Evolutionary conservation across 1,284 basidiomycete species (phyloP).

Genomic region (Psilocybe mexicana): DNA sequence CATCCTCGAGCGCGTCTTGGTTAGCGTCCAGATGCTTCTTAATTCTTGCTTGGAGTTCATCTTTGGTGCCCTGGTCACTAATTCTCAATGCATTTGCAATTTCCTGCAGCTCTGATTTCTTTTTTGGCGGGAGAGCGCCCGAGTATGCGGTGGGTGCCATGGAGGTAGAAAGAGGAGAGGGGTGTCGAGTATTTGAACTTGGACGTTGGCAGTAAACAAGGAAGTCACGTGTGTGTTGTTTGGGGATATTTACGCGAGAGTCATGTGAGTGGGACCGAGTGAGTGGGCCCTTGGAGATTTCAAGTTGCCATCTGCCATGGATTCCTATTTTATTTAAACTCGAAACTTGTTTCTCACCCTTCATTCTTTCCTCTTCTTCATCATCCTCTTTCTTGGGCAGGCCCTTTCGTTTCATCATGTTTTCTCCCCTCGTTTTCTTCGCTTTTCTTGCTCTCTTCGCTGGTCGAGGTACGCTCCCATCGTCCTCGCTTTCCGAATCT

Average conservation of each 20-base stretch:
- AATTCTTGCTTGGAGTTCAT: constrained; percentile 57
- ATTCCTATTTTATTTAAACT: constrained; percentile 1
- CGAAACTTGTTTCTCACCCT: constrained; percentile 9
- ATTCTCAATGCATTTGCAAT: constrained; percentile 54
- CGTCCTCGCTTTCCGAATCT: neutral
- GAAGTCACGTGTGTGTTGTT: constrained; percentile 26
- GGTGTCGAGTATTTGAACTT: constrained; percentile 5
- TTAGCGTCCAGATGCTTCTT: constrained; percentile 57
- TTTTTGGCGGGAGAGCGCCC: constrained; percentile 56
- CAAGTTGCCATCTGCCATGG: constrained; percentile 1
- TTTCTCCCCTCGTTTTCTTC: constrained; percentile 35
- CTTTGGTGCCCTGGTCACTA: constrained; percentile 56
- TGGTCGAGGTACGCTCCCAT: constrained; percentile 48
- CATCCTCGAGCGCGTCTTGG: constrained; percentile 49
- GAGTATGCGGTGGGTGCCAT: constrained; percentile 39
- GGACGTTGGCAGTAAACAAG: constrained; percentile 20
- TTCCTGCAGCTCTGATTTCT: constrained; percentile 61
- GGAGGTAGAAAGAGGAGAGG: constrained; percentile 22
- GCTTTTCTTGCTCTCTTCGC: constrained; percentile 45
- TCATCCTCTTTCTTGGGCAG: constrained; percentile 24
- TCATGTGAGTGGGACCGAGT: constrained; percentile 28
- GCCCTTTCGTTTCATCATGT: constrained; percentile 22
- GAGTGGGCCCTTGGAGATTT: constrained; percentile 2
- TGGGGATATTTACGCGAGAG: constrained; percentile 32
- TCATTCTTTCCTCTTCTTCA: constrained; percentile 26